These are phyloP conservation scores for Hymenochaete sp. DNA, from an alignment of 1,284 basidiomycete species.

Conservation along the genomic window DNA sequence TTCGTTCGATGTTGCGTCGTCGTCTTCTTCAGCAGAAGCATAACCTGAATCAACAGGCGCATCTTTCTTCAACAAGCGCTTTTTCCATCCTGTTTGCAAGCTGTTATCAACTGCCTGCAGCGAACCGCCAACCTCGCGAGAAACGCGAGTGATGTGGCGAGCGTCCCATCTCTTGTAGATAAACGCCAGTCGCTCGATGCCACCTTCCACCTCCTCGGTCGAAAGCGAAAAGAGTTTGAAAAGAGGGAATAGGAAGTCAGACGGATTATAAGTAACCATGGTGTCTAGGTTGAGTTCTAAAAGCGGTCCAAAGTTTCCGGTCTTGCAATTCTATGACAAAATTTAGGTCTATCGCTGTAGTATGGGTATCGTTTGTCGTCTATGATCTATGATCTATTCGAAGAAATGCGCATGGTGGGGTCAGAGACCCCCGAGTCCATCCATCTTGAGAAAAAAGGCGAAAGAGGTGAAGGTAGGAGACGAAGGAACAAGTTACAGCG, in stretches of 20 bases:
- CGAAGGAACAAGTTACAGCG: too few relatives aligned
- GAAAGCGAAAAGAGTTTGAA: conserved; percentile 4
- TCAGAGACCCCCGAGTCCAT: conserved; percentile 18
- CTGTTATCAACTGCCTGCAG: conserved; percentile 6
- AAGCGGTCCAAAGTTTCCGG: background rate
- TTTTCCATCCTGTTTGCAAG: background rate
- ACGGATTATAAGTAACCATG: conserved; percentile 9
- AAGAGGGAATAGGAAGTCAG: conserved; percentile 14
- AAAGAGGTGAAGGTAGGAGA: background rate
- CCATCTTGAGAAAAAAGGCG: conserved; percentile 10
- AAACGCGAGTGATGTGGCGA: conserved; percentile 1
- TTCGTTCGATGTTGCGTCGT: too few relatives aligned
- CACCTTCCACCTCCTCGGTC: conserved; percentile 9
- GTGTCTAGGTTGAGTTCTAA: conserved; percentile 3
- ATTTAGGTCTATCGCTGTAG: conserved; percentile 10
- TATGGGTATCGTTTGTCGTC: conserved; percentile 6
- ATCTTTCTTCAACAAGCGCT: conserved; percentile 19
- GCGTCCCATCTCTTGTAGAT: conserved; percentile 13
- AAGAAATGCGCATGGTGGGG: conserved; percentile 8
- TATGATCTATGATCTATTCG: conserved; percentile 8
- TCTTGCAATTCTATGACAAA: background rate
- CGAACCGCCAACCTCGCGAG: conserved; percentile 2
- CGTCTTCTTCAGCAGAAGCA: conserved; percentile 22
- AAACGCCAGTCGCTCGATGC: conserved; percentile 8
- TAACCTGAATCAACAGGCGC: conserved; percentile 20